These are phyloP conservation scores for Austroboletus niveus DNA, from an alignment of 1,284 basidiomycete genomes.

Conservation along the genomic window DNA sequence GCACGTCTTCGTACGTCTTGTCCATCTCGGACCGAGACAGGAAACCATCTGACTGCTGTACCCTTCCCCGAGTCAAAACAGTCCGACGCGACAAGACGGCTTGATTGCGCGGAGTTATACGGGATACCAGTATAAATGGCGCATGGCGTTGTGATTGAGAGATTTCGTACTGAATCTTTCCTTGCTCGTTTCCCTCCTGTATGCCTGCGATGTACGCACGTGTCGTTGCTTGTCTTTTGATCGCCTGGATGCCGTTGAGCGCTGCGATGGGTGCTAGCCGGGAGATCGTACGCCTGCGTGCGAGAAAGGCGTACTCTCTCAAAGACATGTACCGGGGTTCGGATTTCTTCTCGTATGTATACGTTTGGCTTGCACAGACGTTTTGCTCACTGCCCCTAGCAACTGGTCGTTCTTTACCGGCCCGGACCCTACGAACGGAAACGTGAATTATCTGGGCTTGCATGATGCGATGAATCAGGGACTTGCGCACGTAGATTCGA, in stretches of 20 bases:
- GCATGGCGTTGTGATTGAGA: background rate
- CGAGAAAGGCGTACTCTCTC: slow-evolving; percentile 5
- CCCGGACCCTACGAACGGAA: slow-evolving; percentile 65
- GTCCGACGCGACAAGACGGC: background rate
- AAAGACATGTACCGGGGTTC: slow-evolving; percentile 19
- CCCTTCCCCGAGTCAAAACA: background rate
- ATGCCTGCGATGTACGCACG: slow-evolving; percentile 3
- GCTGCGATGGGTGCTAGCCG: background rate
- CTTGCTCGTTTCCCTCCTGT: background rate
- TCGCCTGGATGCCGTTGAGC: slow-evolving; percentile 1
- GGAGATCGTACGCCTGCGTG: no score
- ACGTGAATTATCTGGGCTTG: slow-evolving; percentile 52
- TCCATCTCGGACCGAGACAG: background rate
- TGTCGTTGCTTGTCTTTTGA: slow-evolving; percentile 5
- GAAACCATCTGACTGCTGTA: background rate
- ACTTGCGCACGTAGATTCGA: slow-evolving; percentile 52
- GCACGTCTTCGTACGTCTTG: no score
- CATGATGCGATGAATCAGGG: slow-evolving; percentile 44
- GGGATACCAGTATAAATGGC: slow-evolving; percentile 7
- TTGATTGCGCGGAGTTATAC: background rate
- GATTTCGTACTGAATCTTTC: background rate
- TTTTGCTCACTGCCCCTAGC: slow-evolving; percentile 31
- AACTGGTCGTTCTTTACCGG: slow-evolving; percentile 57
- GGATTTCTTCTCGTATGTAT: slow-evolving; percentile 24
- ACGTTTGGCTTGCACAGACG: background rate